Evolutionary conservation across 1,284 basidiomycete species (phyloP).

Genomic region (Stygiomarasmius scandens): DNA sequence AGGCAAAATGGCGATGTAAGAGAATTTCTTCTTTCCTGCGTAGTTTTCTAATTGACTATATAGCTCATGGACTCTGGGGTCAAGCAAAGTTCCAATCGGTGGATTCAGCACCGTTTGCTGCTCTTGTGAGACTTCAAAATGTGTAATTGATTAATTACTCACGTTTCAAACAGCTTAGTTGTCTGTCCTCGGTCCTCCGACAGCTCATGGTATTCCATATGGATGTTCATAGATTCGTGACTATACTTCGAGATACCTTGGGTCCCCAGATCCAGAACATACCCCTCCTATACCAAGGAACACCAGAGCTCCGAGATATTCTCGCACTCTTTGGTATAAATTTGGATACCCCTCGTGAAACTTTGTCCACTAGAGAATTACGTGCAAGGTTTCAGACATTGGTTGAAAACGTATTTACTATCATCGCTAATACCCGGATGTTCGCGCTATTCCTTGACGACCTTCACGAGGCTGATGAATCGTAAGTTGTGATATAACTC

Average conservation of each 20-base stretch:
- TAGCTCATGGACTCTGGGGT: slow-evolving; percentile 73
- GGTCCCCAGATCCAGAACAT: slow-evolving; percentile 71
- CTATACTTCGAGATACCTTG: slow-evolving; percentile 54
- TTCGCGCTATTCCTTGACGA: slow-evolving; percentile 74
- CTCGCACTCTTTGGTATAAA: slow-evolving; percentile 56
- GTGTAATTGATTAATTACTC: not conserved
- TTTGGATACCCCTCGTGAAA: slow-evolving; percentile 54
- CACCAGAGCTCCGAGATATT: slow-evolving; percentile 67
- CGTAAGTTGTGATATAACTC: slow-evolving; percentile 39
- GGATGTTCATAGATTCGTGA: slow-evolving; percentile 69
- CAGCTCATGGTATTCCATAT: slow-evolving; percentile 74
- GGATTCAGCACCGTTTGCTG: slow-evolving; percentile 67
- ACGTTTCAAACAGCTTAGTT: slow-evolving; percentile 49
- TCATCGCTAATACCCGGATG: slow-evolving; percentile 66
- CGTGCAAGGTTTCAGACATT: slow-evolving; percentile 68
- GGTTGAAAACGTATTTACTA: slow-evolving; percentile 67
- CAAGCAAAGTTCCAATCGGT: slow-evolving; percentile 70
- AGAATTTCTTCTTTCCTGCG: slow-evolving; percentile 9
- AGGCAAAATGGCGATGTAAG: slow-evolving; percentile 71
- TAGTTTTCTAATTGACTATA: slow-evolving; percentile 8
- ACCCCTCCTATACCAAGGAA: slow-evolving; percentile 68
- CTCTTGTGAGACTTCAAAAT: slow-evolving; percentile 46
- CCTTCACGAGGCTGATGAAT: slow-evolving; percentile 71
- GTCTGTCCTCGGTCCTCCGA: slow-evolving; percentile 67
- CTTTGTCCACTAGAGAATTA: slow-evolving; percentile 58